Conservation (phyloP, 2,329 filamentous ascomycete genomes). For the Eutypella sp. region DNA sequence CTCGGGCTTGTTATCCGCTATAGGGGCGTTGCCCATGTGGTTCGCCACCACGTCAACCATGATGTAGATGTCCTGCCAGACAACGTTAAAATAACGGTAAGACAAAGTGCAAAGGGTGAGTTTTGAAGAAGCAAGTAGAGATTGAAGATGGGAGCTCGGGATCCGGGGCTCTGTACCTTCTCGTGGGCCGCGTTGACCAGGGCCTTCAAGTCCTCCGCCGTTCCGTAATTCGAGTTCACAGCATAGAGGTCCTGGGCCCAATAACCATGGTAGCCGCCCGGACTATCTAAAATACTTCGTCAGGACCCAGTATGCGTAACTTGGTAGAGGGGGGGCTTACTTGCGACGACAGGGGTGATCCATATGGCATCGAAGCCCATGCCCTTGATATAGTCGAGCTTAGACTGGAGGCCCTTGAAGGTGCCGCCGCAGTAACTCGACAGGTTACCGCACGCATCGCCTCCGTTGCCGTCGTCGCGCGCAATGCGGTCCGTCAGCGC, state of each 20-base stretch:
- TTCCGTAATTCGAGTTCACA: slow-evolving; percentile 56
- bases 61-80: slow-evolving; percentile 31
- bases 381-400: slow-evolving; percentile 58
- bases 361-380: slow-evolving; percentile 57
- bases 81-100: neutral
- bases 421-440: slow-evolving; percentile 56
- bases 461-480: slow-evolving; percentile 40
- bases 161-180: slow-evolving; percentile 35
- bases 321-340: slow-evolving; percentile 21
- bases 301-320: neutral
- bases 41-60: slow-evolving; percentile 50
- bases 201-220: slow-evolving; percentile 51
- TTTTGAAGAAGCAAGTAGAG: too few relatives aligned
- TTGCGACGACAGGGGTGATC: slow-evolving; percentile 53
- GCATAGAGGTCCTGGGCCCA: slow-evolving; percentile 46
- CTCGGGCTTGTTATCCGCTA: slow-evolving; percentile 36
- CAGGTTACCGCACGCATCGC: slow-evolving; percentile 36
- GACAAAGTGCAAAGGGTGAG: too few relatives aligned
- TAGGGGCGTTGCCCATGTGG: slow-evolving; percentile 48
- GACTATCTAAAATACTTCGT: slow-evolving; percentile 23
- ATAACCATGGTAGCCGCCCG: slow-evolving; percentile 51
- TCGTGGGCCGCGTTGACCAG: slow-evolving; percentile 52
- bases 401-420: slow-evolving; percentile 51
- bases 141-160: neutral
- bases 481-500: slow-evolving; percentile 53